phyloP scores from a whole-genome alignment of 805 yeast species.

The Yarrowia osloensis region DNA sequence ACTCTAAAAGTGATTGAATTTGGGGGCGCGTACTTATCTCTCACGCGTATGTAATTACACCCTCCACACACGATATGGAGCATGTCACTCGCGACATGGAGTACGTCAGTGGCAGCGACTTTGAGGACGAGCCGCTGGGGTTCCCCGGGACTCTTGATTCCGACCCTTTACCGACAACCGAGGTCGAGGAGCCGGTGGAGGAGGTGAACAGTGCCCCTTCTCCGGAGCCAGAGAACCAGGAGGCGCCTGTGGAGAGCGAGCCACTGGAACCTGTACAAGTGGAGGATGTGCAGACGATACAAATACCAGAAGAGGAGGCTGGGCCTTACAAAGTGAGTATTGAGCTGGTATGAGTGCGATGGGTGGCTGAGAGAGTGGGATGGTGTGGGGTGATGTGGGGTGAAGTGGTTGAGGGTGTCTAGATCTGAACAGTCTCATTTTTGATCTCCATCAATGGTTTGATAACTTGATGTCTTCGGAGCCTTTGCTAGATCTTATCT shows the following conservation, averaged over 20 bases:
- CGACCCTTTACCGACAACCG: conserved; percentile 1
- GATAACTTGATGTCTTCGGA: no score
- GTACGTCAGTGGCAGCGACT: conserved; percentile 27
- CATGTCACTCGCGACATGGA: conserved; percentile 18
- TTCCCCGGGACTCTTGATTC: conserved; percentile 23
- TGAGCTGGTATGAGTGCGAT: not conserved
- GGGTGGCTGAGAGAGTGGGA: not conserved
- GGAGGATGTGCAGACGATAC: not conserved
- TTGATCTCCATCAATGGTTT: no score
- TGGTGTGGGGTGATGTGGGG: not conserved
- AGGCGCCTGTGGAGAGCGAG: not conserved
- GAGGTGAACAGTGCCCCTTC: conserved; percentile 14
- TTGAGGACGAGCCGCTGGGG: conserved; percentile 25
- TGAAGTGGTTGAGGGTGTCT: no score
- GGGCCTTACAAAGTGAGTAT: conserved; percentile 21
- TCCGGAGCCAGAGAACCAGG: not conserved
- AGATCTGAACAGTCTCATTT: no score
- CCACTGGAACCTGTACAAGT: not conserved
- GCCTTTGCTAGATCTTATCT: no score
- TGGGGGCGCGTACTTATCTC: conserved; percentile 5
- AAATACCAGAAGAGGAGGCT: not conserved
- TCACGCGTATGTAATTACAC: not conserved
- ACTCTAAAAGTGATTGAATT: not conserved
- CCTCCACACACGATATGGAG: conserved; percentile 21
- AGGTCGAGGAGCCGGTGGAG: not conserved